Percentiles rank a stretch among this genome's conserved stretches.
Evolutionary conservation across 768 basidiomycete genomes (phyloP).

Genomic region (Termitomyces sp.): DNA sequence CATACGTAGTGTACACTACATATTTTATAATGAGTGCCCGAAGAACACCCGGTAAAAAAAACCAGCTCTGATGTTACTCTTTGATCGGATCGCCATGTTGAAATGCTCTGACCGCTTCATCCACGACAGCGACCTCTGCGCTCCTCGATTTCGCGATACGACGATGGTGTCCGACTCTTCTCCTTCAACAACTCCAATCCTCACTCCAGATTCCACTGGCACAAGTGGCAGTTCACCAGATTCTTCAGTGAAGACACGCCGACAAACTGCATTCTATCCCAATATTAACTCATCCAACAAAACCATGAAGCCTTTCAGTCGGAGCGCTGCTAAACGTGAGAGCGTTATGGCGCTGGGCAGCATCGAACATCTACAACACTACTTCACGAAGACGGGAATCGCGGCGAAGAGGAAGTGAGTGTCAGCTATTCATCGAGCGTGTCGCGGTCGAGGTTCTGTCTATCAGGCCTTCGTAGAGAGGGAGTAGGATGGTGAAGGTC

Average conservation of each 20-base stretch:
- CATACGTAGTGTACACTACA: background rate
- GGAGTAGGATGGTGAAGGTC: background rate
- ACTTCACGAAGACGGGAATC: slow-evolving; percentile 88
- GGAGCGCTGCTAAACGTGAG: slow-evolving; percentile 89
- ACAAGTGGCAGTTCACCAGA: slow-evolving; percentile 22
- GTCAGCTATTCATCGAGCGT: background rate
- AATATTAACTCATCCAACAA: slow-evolving; percentile 69
- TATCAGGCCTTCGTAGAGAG: background rate
- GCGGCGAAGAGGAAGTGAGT: slow-evolving; percentile 69
- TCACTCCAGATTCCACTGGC: slow-evolving; percentile 64
- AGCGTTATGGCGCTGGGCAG: slow-evolving; percentile 94
- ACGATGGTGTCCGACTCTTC: slow-evolving; percentile 40
- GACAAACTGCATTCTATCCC: slow-evolving; percentile 77
- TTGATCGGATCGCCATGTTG: slow-evolving; percentile 8
- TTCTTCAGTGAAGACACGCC: slow-evolving; percentile 43
- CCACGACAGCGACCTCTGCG: slow-evolving; percentile 1
- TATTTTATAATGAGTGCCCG: background rate
- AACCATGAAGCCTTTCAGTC: slow-evolving; percentile 79
- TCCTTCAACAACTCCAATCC: slow-evolving; percentile 46
- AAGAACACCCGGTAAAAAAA: background rate
- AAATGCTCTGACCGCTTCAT: slow-evolving; percentile 1
- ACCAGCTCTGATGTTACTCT: background rate
- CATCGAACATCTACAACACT: slow-evolving; percentile 93
- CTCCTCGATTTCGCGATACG: background rate
- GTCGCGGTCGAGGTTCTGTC: background rate